A percentile compares a stretch with the other conserved stretches of the same genome.
Evolutionary conservation across 2,329 filamentous ascomycete species (phyloP).

Genomic region (Neospermospora avenae): DNA sequence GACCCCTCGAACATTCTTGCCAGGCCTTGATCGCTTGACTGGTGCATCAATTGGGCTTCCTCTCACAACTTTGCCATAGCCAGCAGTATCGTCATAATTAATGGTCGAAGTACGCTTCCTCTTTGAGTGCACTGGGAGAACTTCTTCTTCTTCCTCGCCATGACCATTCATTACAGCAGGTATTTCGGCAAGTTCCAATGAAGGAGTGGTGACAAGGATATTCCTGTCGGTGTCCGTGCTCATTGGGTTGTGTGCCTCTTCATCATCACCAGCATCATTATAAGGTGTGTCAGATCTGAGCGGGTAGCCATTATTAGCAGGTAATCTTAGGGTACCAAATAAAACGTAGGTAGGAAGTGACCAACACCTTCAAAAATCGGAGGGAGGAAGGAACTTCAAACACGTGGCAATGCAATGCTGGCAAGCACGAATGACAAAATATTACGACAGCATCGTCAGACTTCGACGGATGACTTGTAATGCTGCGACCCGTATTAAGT

Average conservation of each 20-base stretch:
- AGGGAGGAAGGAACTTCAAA: conserved; percentile 16
- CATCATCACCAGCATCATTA: conserved; percentile 12
- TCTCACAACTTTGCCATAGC: conserved; percentile 28
- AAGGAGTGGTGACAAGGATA: conserved; percentile 23
- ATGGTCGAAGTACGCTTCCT: conserved; percentile 53
- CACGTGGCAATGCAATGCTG: conserved; percentile 22
- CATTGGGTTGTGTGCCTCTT: conserved; percentile 9
- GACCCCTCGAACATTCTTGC: conserved; percentile 29
- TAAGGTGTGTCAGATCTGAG: conserved; percentile 22
- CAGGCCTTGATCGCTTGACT: conserved; percentile 25
- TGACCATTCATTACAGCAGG: conserved; percentile 24
- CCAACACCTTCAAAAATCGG: conserved; percentile 15
- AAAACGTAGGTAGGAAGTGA: conserved; percentile 21
- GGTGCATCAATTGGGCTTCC: conserved; percentile 22
- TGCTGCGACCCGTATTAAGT: conserved; percentile 1
- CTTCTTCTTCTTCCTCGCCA: conserved; percentile 37
- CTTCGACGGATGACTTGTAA: conserved; percentile 9
- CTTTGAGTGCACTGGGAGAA: conserved; percentile 47
- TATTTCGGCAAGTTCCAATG: conserved; percentile 18
- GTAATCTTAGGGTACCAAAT: conserved; percentile 22
- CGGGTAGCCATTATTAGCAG: conserved; percentile 16
- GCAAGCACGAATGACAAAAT: conserved; percentile 7
- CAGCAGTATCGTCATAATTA: conserved; percentile 48
- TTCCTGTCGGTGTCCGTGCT: conserved; percentile 25
- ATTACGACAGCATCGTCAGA: conserved; percentile 4